Conservation (phyloP, 495 filamentous ascomycete species). For the Annulohypoxylon bovei region DNA sequence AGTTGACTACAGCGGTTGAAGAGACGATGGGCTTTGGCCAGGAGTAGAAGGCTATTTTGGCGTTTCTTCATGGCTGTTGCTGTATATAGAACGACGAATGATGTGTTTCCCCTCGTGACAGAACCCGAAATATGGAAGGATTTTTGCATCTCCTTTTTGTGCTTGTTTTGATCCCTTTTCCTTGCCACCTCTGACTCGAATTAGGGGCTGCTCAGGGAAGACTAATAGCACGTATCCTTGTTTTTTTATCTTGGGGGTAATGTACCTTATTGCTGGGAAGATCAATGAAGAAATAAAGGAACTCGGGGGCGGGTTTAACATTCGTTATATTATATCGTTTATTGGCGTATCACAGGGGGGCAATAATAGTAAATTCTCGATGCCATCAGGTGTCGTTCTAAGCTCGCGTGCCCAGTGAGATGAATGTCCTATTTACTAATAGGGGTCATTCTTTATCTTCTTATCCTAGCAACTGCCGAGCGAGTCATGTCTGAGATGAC, state of each 20-base stretch:
- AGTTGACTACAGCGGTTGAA: conserved; percentile 95
- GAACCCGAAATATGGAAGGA: conserved; percentile 26
- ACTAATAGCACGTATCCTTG: conserved; percentile 18
- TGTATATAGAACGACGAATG: conserved; percentile 44
- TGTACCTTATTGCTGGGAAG: conserved; percentile 15
- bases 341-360: neutral
- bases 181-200: neutral
- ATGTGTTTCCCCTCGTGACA: conserved; percentile 26
- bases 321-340: conserved; percentile 13
- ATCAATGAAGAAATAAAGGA: conserved; percentile 8
- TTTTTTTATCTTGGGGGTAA: neutral
- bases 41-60: conserved; percentile 66
- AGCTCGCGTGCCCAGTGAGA: neutral
- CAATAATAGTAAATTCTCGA: neutral
- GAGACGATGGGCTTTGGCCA: conserved; percentile 99
- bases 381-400: neutral
- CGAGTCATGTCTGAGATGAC: neutral
- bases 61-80: conserved; percentile 19
- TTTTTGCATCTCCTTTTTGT: conserved; percentile 34
- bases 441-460: neutral
- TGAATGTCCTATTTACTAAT: neutral
- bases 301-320: conserved; percentile 13
- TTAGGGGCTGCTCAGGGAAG: neutral
- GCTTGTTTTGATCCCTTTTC: neutral
- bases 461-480: neutral